Evolutionary conservation across 345 rosid species (phyloP).

Genomic region (Populus ilicifolia): DNA sequence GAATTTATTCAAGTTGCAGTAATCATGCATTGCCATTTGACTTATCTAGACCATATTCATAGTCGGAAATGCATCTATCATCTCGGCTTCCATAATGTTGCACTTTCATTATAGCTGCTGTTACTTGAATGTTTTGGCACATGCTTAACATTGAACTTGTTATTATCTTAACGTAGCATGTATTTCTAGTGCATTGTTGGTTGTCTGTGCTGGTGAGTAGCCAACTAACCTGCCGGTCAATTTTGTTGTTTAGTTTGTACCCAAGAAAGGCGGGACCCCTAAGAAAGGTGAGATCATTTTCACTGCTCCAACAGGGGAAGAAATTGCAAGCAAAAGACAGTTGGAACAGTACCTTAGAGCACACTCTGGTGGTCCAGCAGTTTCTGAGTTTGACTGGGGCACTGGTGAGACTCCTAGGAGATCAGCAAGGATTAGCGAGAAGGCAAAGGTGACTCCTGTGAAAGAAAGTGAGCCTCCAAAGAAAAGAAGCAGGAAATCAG

Average conservation of each 20-base stretch:
- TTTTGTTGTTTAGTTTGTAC: slow-evolving; percentile 10
- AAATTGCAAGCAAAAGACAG: slow-evolving; percentile 27
- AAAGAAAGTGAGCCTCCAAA: slow-evolving; percentile 17
- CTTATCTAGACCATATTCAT: neutral
- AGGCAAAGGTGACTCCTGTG: slow-evolving; percentile 18
- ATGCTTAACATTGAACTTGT: neutral
- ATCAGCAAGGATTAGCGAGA: slow-evolving; percentile 29
- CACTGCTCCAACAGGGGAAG: slow-evolving; percentile 33
- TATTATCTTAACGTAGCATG: neutral
- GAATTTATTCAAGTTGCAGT: neutral
- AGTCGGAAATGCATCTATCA: neutral
- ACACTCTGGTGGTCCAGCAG: slow-evolving; percentile 29
- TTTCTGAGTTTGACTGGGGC: slow-evolving; percentile 33
- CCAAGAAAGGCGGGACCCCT: slow-evolving; percentile 16
- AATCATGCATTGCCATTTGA: neutral
- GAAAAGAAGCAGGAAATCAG: slow-evolving; percentile 24
- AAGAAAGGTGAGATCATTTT: slow-evolving; percentile 27
- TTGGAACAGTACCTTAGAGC: slow-evolving; percentile 35
- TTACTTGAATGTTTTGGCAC: neutral
- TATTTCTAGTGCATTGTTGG: neutral
- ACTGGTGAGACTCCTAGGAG: slow-evolving; percentile 37
- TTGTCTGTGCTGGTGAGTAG: neutral
- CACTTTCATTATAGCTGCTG: neutral
- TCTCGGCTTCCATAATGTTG: neutral
- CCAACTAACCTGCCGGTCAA: slow-evolving; percentile 1